Conservation (phyloP, 2,329 filamentous ascomycete species). For the Aspergillus pseudoglaucus region DNA sequence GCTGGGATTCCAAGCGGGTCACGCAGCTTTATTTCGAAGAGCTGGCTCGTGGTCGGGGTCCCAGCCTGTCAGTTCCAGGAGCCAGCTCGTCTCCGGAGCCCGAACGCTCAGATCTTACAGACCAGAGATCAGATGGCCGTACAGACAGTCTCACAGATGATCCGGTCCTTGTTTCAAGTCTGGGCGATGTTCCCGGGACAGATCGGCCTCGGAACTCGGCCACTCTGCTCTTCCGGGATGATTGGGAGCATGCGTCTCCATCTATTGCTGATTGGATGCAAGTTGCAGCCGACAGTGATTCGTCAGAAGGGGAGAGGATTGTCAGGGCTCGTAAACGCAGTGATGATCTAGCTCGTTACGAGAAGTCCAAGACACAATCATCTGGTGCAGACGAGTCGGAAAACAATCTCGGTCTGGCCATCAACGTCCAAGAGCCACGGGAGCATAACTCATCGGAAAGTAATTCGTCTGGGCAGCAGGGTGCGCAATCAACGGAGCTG, state of each 20-base stretch:
- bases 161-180: conserved; percentile 26
- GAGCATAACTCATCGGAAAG: conserved; percentile 16
- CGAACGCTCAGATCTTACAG: conserved; percentile 7
- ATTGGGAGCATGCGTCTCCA: conserved; percentile 45
- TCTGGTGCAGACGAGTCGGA: conserved; percentile 22
- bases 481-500: conserved; percentile 21
- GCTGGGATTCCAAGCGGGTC: conserved; percentile 50
- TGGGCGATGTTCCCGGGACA: conserved; percentile 21
- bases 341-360: conserved; percentile 17
- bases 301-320: conserved; percentile 25
- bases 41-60: conserved; percentile 30
- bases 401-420: conserved; percentile 38
- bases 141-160: conserved; percentile 29
- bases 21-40: conserved; percentile 51
- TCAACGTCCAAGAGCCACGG: conserved; percentile 32
- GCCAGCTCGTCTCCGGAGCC: conserved; percentile 18
- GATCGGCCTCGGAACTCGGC: conserved; percentile 29
- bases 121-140: conserved; percentile 12
- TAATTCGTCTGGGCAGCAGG: conserved; percentile 23
- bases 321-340: conserved; percentile 9
- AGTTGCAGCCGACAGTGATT: conserved; percentile 35
- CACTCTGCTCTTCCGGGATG: conserved; percentile 40
- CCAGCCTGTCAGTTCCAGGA: conserved; percentile 15
- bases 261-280: conserved; percentile 46
- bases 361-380: conserved; percentile 9